Base-by-base conservation (phyloP, 1,284 basidiomycete genomes). In the Sanghuangporus sanghuang region DNA sequence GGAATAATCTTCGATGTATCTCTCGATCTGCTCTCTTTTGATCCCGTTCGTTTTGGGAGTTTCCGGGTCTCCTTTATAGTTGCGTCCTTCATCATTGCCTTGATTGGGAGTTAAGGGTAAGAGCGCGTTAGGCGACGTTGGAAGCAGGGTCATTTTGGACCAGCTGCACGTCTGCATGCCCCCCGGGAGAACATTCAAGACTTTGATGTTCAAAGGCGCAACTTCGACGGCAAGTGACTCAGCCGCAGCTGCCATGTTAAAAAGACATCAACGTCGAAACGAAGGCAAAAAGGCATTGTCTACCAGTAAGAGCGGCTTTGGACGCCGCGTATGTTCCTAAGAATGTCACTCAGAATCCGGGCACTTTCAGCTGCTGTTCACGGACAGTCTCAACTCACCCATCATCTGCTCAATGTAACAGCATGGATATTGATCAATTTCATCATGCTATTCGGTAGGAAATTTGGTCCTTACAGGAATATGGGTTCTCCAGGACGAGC, bases 311-410 rank as follows among this genome's bases (percentile, higher is more conserved):
- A 11, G 68, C 68, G 8, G 68, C 68, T 59, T 69, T 69, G 14
- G 68, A 69, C 35, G 67, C 53, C 16, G 62, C 61, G 54, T 69
- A 69, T 12, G 67, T 64, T 52, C 67, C 68, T 69, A 23, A 36
- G 1, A 14, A 27, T 23, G 12, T 6, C 16, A n/a, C 5, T 23
- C n/a, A 14, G 23, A 9, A 52, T 52, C 16, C 40, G 16, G 11
- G 16, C 44, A 46, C 9, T 46, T n/a, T 12, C n/a, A 18, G 16
- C 16, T 46, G 21, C 16, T n/a, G 5, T 7, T 6, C 7, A 7
- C 12, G 7, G n/a, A 18, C 44, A n/a, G 6, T 7, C 21, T 9
- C 9, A 2, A 42, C 64, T 21, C 35, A 66, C 65, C 61, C 55
- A 63, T 35, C 65, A 63, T 66, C 61, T 63, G 32, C 27, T n/a